A percentile compares a stretch with the other conserved stretches of the same genome.
Evolutionary conservation across 2,329 filamentous ascomycete species (phyloP).

Genomic region (Xylogone sp.): DNA sequence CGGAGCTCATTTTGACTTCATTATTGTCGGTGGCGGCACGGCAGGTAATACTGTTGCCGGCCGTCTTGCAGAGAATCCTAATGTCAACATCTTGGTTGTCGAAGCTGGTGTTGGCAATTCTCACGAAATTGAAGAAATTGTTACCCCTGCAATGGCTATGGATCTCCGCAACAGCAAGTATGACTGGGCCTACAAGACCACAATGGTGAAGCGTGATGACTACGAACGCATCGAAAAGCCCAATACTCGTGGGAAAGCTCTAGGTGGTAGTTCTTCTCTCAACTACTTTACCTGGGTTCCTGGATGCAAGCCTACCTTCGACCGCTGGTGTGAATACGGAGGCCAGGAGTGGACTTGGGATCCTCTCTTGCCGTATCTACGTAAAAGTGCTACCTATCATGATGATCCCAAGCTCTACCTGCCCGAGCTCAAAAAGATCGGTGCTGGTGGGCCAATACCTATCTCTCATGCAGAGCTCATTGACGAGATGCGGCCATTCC

Average conservation of each 20-base stretch:
- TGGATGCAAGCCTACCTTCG: conserved; percentile 52
- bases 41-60: conserved; percentile 43
- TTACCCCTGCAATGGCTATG: conserved; percentile 46
- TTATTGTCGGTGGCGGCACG: conserved; percentile 32
- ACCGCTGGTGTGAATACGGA: conserved; percentile 40
- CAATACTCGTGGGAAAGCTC: conserved; percentile 40
- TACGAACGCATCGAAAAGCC: conserved; percentile 58
- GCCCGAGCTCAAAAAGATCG: conserved; percentile 44
- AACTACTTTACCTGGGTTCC: conserved; percentile 64
- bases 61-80: conserved; percentile 44
- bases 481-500: conserved; percentile 45
- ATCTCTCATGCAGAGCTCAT: conserved; percentile 52
- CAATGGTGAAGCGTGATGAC: conserved; percentile 52
- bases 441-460: conserved; percentile 44
- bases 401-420: conserved; percentile 44
- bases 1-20: conserved; percentile 7
- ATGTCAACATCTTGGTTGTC: conserved; percentile 40
- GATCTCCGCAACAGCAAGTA: conserved; percentile 48
- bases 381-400: conserved; percentile 52
- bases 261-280: conserved; percentile 49
- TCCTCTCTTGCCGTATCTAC: conserved; percentile 42
- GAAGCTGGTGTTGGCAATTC: conserved; percentile 44
- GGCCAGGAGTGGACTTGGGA: conserved; percentile 52
- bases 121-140: conserved; percentile 44
- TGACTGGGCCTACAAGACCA: conserved; percentile 58